Conservation (phyloP, 1,284 basidiomycete genomes). For the Cryptococcus amylolentus region DNA sequence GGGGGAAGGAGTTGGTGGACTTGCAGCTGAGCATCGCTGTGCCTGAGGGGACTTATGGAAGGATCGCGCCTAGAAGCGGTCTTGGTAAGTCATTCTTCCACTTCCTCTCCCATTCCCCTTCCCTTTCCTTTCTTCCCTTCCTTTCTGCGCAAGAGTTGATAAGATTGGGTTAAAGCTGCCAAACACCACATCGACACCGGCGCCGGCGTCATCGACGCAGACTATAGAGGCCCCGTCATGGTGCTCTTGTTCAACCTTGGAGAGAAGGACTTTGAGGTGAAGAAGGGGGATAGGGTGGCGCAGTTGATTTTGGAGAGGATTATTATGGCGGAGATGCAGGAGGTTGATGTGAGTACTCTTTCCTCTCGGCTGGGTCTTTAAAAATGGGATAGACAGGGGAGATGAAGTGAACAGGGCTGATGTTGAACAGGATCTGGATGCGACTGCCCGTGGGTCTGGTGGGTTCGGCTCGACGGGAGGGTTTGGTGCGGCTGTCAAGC, state of each 20-base stretch:
- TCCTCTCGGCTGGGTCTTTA: not conserved
- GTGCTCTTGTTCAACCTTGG: conserved; percentile 92
- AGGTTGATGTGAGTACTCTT: conserved; percentile 66
- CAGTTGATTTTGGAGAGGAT: conserved; percentile 94
- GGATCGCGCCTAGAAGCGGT: conserved; percentile 93
- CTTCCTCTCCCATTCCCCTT: not conserved
- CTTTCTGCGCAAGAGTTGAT: not conserved
- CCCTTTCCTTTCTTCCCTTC: not conserved
- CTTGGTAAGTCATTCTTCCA: conserved; percentile 61
- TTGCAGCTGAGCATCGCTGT: conserved; percentile 96
- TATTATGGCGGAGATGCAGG: conserved; percentile 76
- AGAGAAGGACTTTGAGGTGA: conserved; percentile 83
- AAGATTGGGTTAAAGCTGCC: conserved; percentile 62
- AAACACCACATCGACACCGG: conserved; percentile 99
- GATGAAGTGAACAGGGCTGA: not conserved
- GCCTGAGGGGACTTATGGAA: conserved; percentile 88
- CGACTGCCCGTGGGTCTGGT: conserved; percentile 75
- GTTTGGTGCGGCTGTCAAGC: conserved; percentile 32
- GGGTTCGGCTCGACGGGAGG: conserved; percentile 95
- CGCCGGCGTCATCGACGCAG: conserved; percentile 94
- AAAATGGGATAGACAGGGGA: not conserved
- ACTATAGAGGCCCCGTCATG: conserved; percentile 89
- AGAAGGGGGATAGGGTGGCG: conserved; percentile 88
- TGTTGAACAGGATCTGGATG: conserved; percentile 66
- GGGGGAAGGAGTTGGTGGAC: conserved; percentile 84